Conservation (phyloP, 768 basidiomycete species). For the Austroboletus festivus region DNA sequence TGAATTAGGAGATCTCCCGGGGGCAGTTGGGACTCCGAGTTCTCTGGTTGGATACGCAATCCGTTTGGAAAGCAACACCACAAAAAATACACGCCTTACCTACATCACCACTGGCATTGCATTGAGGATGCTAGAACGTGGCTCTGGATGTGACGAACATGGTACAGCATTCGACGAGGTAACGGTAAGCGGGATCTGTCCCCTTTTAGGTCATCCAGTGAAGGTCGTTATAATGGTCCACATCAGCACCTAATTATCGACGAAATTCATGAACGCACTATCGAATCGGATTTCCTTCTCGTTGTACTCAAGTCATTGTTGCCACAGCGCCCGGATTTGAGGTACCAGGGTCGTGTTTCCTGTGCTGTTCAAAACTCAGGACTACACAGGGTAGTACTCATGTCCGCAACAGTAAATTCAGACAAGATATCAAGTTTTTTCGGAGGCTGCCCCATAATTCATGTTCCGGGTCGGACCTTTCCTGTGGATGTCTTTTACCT, state of each 20-base stretch:
- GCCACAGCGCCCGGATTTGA: constrained; percentile 74
- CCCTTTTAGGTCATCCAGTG: constrained; percentile 3
- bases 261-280: constrained; percentile 96
- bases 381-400: constrained; percentile 72
- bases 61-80: constrained; percentile 83
- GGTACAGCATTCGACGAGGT: constrained; percentile 90
- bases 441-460: constrained; percentile 77
- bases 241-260: constrained; percentile 90
- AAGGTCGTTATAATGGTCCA: neutral
- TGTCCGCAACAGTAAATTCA: constrained; percentile 95
- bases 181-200: constrained; percentile 56
- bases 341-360: constrained; percentile 43
- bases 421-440: constrained; percentile 88
- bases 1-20: constrained; percentile 84
- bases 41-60: constrained; percentile 95
- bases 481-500: constrained; percentile 84
- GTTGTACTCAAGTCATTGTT: constrained; percentile 88
- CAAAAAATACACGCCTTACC: constrained; percentile 70
- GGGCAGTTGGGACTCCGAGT: constrained; percentile 66
- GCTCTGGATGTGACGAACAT: constrained; percentile 62
- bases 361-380: constrained; percentile 2
- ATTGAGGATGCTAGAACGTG: constrained; percentile 92
- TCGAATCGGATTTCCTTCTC: constrained; percentile 95
- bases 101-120: constrained; percentile 96
- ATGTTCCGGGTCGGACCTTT: constrained; percentile 92